A percentile compares a stretch with the other conserved stretches of the same genome.
Conservation (phyloP, 257 asterid genomes). For the Ehretia macrophylla region DNA sequence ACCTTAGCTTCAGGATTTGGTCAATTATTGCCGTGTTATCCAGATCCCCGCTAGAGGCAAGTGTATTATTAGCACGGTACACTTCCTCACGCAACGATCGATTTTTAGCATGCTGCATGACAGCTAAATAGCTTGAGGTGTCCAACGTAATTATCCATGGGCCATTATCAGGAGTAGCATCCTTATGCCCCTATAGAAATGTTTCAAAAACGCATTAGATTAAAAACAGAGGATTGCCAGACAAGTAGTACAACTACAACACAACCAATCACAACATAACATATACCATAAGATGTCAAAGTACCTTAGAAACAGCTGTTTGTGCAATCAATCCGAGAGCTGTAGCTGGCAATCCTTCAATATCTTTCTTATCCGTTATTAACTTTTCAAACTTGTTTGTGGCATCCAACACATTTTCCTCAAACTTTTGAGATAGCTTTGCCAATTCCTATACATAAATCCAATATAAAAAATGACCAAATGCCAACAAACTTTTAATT, state of each 20-base stretch:
- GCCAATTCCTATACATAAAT: constrained; percentile 66
- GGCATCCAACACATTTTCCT: constrained; percentile 88
- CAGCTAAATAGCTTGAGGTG: constrained; percentile 85
- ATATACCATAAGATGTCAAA: background rate
- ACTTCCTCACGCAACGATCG: constrained; percentile 93
- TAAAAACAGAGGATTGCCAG: constrained; percentile 6
- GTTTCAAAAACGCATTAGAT: constrained; percentile 11
- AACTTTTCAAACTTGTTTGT: constrained; percentile 92
- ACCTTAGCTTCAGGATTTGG: constrained; percentile 80
- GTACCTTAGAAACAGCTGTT: constrained; percentile 92
- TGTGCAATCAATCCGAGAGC: constrained; percentile 98
- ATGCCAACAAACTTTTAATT: background rate
- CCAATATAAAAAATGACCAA: constrained; percentile 8
- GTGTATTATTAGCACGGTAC: constrained; percentile 77
- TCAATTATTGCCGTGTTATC: constrained; percentile 81
- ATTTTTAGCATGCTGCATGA: constrained; percentile 85
- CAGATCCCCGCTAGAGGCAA: constrained; percentile 90
- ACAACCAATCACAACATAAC: constrained; percentile 2
- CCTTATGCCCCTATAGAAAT: constrained; percentile 74
- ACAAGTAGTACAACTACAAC: background rate
- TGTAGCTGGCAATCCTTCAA: constrained; percentile 83
- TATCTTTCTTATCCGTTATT: constrained; percentile 78
- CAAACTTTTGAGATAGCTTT: constrained; percentile 81
- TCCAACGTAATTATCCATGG: constrained; percentile 97
- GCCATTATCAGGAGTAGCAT: constrained; percentile 90